Conservation (phyloP, 352 stramenopile species). For the Aphanomyces euteiches region DNA sequence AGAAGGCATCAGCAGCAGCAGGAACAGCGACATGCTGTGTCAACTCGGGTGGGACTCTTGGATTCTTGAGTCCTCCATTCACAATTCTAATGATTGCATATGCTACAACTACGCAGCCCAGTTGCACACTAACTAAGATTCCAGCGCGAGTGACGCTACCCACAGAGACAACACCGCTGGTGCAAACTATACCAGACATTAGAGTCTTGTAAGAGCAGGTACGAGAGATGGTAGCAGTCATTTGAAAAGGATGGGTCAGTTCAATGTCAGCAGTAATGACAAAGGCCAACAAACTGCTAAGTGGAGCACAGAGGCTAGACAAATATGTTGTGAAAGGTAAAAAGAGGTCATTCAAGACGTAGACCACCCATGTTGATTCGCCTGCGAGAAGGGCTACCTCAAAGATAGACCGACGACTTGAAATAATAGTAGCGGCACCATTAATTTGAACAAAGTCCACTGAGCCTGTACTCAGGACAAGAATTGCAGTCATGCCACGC, state of each 20-base stretch:
- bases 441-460: not conserved
- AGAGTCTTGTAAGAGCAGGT: not conserved
- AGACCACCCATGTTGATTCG: slow-evolving; percentile 17
- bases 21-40: not conserved
- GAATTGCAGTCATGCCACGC: not conserved
- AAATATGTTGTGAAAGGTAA: slow-evolving; percentile 2
- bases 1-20: not conserved
- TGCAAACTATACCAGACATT: slow-evolving; percentile 2
- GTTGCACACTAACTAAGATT: not conserved
- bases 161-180: not conserved
- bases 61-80: not conserved
- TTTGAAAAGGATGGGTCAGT: not conserved
- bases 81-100: not conserved
- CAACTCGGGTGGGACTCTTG: not conserved
- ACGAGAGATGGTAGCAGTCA: not conserved
- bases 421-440: too few relatives aligned
- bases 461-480: slow-evolving; percentile 11
- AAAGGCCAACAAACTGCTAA: not conserved
- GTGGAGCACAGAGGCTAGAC: not conserved
- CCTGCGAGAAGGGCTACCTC: slow-evolving; percentile 2
- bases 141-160: not conserved
- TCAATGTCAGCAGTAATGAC: not conserved
- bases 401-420: not conserved
- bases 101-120: not conserved
- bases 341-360: slow-evolving; percentile 9